phyloP scores from a whole-genome alignment of 1,284 basidiomycete genomes.

The Melampsora medusae region DNA sequence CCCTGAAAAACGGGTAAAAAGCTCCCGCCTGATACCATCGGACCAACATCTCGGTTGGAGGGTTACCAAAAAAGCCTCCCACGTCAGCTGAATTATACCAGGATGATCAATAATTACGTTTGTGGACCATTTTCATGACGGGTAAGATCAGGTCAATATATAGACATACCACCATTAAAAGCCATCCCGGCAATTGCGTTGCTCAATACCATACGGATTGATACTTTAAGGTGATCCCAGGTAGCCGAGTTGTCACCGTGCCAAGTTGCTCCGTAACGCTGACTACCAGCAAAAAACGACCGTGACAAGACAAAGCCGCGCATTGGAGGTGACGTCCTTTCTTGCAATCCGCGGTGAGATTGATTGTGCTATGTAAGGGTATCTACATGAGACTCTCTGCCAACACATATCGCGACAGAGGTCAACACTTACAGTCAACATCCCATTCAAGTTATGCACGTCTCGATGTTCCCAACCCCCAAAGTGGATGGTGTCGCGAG shows the following conservation, averaged over 20 bases:
- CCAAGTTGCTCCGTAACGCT: slow-evolving; percentile 96
- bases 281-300: slow-evolving; percentile 90
- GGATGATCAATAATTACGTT: slow-evolving; percentile 62
- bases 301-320: slow-evolving; percentile 94
- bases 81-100: slow-evolving; percentile 93
- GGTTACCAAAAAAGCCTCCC: slow-evolving; percentile 98
- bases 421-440: slow-evolving; percentile 56
- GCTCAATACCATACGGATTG: slow-evolving; percentile 87
- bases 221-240: slow-evolving; percentile 74
- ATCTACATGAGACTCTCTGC: not conserved
- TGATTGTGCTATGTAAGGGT: slow-evolving; percentile 66
- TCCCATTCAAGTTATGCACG: slow-evolving; percentile 86
- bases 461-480: slow-evolving; percentile 60
- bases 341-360: slow-evolving; percentile 76
- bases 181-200: slow-evolving; percentile 90
- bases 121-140: not conserved
- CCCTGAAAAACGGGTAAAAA: slow-evolving; percentile 96
- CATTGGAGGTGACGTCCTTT: slow-evolving; percentile 70
- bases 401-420: not conserved
- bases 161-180: slow-evolving; percentile 68
- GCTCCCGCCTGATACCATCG: slow-evolving; percentile 96
- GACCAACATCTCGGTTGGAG: slow-evolving; percentile 86
- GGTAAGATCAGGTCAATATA: slow-evolving; percentile 16
- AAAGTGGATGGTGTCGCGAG: slow-evolving; percentile 84
- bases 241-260: slow-evolving; percentile 77